Evolutionary conservation across 495 filamentous ascomycete genomes (phyloP).

Genomic region (Podospora tetraspora): DNA sequence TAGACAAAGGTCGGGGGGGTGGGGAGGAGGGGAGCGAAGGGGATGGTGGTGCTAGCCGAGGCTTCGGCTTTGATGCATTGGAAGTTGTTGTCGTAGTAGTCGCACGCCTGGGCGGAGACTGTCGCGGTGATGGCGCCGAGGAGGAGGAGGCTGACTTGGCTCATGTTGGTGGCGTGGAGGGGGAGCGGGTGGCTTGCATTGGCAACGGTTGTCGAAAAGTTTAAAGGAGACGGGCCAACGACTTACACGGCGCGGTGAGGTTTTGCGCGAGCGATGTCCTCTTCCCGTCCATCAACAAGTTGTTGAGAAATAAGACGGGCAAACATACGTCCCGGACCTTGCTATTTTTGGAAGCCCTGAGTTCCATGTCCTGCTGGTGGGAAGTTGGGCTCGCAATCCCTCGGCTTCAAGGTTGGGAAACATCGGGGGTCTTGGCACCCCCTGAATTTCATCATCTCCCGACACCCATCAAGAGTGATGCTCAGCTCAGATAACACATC

Average conservation of each 20-base stretch:
- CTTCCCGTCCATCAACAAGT: too few relatives aligned
- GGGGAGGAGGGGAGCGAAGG: constrained; percentile 1
- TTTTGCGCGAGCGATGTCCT: background rate
- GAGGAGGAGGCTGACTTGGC: background rate
- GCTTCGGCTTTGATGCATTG: constrained; percentile 3
- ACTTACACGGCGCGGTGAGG: background rate
- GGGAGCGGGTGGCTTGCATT: background rate
- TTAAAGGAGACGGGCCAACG: too few relatives aligned
- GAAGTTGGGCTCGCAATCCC: background rate
- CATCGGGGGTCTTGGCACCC: background rate
- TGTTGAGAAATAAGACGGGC: background rate
- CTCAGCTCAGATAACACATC: too few relatives aligned
- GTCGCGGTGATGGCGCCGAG: background rate
- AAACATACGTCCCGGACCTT: background rate
- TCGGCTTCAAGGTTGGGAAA: too few relatives aligned
- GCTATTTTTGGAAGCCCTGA: background rate
- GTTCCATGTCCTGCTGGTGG: background rate
- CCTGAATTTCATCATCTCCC: too few relatives aligned
- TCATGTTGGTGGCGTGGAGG: background rate
- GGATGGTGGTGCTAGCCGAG: background rate
- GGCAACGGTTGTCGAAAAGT: background rate
- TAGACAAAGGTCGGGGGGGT: constrained; percentile 5
- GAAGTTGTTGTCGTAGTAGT: background rate
- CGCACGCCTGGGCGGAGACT: background rate
- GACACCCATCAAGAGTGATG: too few relatives aligned